Percentiles rank a stretch among this genome's conserved stretches.
These are phyloP conservation scores for Penicillium sp. DNA, from an alignment of 2,329 filamentous ascomycete species.

Conservation along the genomic window DNA sequence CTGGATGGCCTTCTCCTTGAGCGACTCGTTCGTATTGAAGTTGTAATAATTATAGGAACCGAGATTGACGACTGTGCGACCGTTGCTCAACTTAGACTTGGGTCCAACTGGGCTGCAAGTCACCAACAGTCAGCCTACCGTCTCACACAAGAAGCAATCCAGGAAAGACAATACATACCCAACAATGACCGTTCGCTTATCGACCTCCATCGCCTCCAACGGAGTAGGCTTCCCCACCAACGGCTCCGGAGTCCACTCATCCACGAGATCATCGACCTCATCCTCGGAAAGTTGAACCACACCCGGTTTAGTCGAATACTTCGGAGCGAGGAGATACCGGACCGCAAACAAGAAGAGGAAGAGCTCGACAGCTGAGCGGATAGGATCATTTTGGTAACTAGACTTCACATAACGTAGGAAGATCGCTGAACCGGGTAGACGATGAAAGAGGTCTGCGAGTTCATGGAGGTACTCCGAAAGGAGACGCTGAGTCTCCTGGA, in stretches of 20 bases:
- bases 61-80: slow-evolving; percentile 87
- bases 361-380: slow-evolving; percentile 85
- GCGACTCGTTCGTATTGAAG: slow-evolving; percentile 79
- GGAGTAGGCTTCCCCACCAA: slow-evolving; percentile 65
- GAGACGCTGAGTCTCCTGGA: slow-evolving; percentile 48
- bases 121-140: no score
- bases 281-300: slow-evolving; percentile 84
- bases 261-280: slow-evolving; percentile 94
- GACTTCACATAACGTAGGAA: slow-evolving; percentile 90
- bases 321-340: slow-evolving; percentile 80
- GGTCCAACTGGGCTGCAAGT: slow-evolving; percentile 67
- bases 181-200: slow-evolving; percentile 76
- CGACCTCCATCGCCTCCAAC: slow-evolving; percentile 71
- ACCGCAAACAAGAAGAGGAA: slow-evolving; percentile 92
- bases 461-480: slow-evolving; percentile 48
- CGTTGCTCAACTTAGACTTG: slow-evolving; percentile 77
- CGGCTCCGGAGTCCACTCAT: slow-evolving; percentile 92
- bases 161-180: no score
- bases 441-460: slow-evolving; percentile 64
- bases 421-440: slow-evolving; percentile 86
- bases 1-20: slow-evolving; percentile 91
- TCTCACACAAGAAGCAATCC: no score
- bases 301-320: slow-evolving; percentile 86
- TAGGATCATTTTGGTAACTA: slow-evolving; percentile 93
- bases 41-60: slow-evolving; percentile 97